Conservation (phyloP, 345 rosid species). For the Nephelium lappaceum region DNA sequence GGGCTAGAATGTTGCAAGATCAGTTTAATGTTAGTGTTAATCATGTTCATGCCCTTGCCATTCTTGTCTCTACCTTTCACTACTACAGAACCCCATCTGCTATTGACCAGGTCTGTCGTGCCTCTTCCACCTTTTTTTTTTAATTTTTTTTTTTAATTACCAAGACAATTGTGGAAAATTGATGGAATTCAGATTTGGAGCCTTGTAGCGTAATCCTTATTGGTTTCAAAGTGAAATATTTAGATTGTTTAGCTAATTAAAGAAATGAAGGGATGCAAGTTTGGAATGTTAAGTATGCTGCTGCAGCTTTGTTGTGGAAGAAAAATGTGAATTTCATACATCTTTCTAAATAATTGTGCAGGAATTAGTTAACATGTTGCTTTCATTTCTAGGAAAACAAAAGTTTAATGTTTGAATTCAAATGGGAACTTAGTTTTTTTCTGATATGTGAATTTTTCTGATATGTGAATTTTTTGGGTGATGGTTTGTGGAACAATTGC, state of each 20-base stretch:
- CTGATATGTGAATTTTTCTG: not conserved
- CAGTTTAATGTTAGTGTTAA: conserved; percentile 96
- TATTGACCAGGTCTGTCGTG: conserved; percentile 82
- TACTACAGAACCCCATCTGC: conserved; percentile 94
- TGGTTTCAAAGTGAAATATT: not conserved
- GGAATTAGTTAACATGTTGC: conserved; percentile 8
- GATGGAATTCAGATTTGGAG: not conserved
- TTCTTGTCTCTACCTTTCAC: conserved; percentile 95
- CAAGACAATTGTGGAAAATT: not conserved
- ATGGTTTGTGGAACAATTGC: conserved; percentile 31
- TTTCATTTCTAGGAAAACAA: conserved; percentile 1
- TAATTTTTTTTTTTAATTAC: conserved; percentile 6
- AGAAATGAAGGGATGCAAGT: too few species aligned
- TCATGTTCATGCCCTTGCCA: conserved; percentile 97
- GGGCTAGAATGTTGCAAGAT: conserved; percentile 98
- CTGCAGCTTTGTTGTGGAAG: conserved; percentile 1
- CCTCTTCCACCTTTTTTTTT: conserved; percentile 1
- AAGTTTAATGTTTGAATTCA: not conserved
- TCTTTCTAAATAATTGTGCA: not conserved
- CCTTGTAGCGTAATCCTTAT: not conserved
- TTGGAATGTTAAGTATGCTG: conserved; percentile 6
- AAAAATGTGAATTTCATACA: not conserved
- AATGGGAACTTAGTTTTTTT: not conserved
- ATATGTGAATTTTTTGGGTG: not conserved
- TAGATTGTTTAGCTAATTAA: not conserved